Percentiles rank a stretch among this genome's conserved stretches.
Conservation (phyloP, 768 basidiomycete genomes). For the Tricholoma sp. region DNA sequence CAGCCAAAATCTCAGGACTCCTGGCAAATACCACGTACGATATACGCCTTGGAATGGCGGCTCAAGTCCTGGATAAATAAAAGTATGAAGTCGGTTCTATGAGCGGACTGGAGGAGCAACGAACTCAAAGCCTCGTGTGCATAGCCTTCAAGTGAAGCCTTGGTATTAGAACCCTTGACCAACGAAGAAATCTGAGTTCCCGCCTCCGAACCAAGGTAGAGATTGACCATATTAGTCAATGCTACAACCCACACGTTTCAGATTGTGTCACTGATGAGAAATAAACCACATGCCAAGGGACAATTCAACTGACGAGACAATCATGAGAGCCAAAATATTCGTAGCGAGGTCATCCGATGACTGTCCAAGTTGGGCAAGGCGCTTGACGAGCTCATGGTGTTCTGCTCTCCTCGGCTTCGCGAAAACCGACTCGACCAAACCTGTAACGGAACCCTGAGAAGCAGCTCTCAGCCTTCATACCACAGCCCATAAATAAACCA, state of each 20-base stretch:
- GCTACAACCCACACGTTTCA: constrained; percentile 30
- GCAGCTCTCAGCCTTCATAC: constrained; percentile 16
- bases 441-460: constrained; percentile 23
- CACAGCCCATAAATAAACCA: constrained; percentile 21
- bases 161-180: constrained; percentile 25
- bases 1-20: background rate
- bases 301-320: constrained; percentile 62
- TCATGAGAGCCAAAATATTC: constrained; percentile 65
- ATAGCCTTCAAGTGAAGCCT: constrained; percentile 45
- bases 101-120: constrained; percentile 21
- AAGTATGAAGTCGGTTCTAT: background rate
- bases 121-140: constrained; percentile 66
- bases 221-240: constrained; percentile 60
- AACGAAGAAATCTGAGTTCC: constrained; percentile 31
- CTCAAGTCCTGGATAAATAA: constrained; percentile 51
- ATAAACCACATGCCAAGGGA: constrained; percentile 47
- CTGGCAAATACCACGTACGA: constrained; percentile 34
- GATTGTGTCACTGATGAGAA: background rate
- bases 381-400: constrained; percentile 49
- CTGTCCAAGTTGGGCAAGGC: constrained; percentile 50
- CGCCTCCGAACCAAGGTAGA: constrained; percentile 52
- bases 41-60: constrained; percentile 69
- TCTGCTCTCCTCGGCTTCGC: constrained; percentile 38
- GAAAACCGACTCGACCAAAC: constrained; percentile 47
- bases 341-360: constrained; percentile 62